Base-by-base conservation (phyloP, 2,329 filamentous ascomycete genomes). In the Raffaelea deltoideospora region DNA sequence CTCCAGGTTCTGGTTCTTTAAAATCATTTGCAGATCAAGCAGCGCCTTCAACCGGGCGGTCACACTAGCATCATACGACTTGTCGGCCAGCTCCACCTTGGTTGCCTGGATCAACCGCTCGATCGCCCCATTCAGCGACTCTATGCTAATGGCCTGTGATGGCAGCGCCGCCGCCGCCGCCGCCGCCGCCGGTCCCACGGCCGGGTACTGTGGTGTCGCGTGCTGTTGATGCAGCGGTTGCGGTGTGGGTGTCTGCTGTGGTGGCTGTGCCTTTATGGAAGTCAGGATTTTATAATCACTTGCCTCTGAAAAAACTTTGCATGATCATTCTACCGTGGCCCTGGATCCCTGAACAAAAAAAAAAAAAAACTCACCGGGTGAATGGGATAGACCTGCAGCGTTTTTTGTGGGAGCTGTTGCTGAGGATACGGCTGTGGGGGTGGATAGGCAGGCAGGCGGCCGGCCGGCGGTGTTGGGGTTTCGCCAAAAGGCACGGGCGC, bases 41-140 rank as follows among this genome's bases (percentile, higher is more conserved):
- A 95, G 72, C 44, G 86, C 85, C 60, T 84, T 82, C 52, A 94
- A 64, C 59, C 81, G 83, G 52, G 74, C 78, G 54, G 84, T 79
- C 53, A 84, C 69, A 58, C 75, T 72, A 58, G 67, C 60, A 64
- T 94, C 82, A 64, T 78, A 72, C 42, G 80, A 79, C 54, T 77
- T 84, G 46, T 72, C 72, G 46, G 79, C 76, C 60, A 84, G 80
- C 51, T 86, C 79, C 46, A 69, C 67, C 60, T 79, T 79, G 45
- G 79, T 77, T 47, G 72, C 72, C 50, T 68, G 59, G 54, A 94
- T 84, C 48, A 94, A 66, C 51, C 72, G 75, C 50, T 81, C 75
- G 54, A 95, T 78, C 60, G 95, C 86, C 62, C 71, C 72, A 60
- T 83, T 85, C 56, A 96, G 67, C 51, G 75, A 72, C 51, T 82